Evolutionary conservation across 192 early-diverging fungal species (phyloP), one percentile per base, ranked within the genome.

Genomic region (Backusella morwellensis): DNA sequence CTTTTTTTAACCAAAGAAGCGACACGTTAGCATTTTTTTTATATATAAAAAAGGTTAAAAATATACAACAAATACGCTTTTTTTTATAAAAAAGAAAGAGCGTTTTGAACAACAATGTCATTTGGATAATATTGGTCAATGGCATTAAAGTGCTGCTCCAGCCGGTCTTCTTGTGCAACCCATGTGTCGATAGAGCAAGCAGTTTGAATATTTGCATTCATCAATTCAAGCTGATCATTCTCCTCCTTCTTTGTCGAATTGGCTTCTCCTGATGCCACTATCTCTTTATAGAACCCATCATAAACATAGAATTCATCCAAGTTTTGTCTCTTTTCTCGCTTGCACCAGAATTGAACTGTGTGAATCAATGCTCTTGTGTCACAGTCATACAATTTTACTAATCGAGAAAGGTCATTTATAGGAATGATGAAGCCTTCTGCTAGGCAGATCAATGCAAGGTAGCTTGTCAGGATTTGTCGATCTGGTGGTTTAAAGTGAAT

Each of bases 321-420:
- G 2, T 63, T 29, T 63, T 14, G 56, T n/a, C 26, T 29, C 12
- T 29, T 23, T 63, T 29, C 26, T 63, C 56, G 19, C 6, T 29
- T 63, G 26, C 56, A 73, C 77, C 77, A 78, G 17, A 78, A 47
- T 50, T 78, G 63, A 21, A 78, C 54, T 41, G 77, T 73, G 63
- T 78, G 66, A 15, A 78, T 35, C 23, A 78, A 21, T 68, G 68
- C 38, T 59, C 77, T 72, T 4, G 71, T 63, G 66, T 78, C 72
- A 42, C 66, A 68, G 12, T 68, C 35, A 34, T 73, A 73, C 66
- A 72, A 38, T 26, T 44, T 23, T 35, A 59, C 59, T 63, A 78
- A 52, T 54, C 35, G 73, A 21, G 63, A 47, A 21, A 78, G 35
- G 36, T 78, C 77, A 38, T 44, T 35, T 4, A 72, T 72, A 50